phyloP scores from a whole-genome alignment of 331 rosid genomes.

The Phaseolus coccineus region DNA sequence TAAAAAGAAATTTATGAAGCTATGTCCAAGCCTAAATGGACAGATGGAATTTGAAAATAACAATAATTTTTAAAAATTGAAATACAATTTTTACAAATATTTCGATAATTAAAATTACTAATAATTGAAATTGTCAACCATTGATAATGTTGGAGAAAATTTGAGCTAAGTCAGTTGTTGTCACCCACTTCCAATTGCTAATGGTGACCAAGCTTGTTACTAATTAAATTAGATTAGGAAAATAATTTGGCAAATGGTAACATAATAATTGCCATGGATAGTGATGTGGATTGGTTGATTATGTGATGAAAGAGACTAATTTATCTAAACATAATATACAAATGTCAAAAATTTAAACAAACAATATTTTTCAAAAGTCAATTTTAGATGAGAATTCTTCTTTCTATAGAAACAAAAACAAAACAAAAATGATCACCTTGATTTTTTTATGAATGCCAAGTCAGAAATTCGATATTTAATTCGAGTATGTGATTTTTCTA shows the following conservation, averaged over 20 bases:
- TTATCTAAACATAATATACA: neutral
- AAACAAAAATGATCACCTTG: neutral
- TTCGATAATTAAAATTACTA: neutral
- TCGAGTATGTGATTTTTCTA: too few relatives aligned
- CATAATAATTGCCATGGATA: neutral
- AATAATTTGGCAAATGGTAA: neutral
- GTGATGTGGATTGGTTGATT: slow-evolving; percentile 3
- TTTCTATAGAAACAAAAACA: neutral
- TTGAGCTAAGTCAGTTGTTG: neutral
- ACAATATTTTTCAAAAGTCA: neutral
- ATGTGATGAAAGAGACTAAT: neutral
- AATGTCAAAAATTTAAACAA: neutral
- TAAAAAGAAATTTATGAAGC: neutral
- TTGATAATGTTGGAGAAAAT: neutral
- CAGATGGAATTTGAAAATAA: too few relatives aligned
- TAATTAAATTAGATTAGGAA: neutral
- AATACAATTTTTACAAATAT: neutral
- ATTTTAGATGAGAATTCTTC: neutral
- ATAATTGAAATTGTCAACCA: slow-evolving; percentile 9
- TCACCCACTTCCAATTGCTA: neutral
- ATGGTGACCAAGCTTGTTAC: neutral
- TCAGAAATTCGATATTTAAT: too few relatives aligned
- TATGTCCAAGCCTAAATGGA: neutral
- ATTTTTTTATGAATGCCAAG: too few relatives aligned
- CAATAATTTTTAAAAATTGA: neutral